phyloP scores from a whole-genome alignment of 2,329 filamentous ascomycete species.

The Orbilia oligospora region DNA sequence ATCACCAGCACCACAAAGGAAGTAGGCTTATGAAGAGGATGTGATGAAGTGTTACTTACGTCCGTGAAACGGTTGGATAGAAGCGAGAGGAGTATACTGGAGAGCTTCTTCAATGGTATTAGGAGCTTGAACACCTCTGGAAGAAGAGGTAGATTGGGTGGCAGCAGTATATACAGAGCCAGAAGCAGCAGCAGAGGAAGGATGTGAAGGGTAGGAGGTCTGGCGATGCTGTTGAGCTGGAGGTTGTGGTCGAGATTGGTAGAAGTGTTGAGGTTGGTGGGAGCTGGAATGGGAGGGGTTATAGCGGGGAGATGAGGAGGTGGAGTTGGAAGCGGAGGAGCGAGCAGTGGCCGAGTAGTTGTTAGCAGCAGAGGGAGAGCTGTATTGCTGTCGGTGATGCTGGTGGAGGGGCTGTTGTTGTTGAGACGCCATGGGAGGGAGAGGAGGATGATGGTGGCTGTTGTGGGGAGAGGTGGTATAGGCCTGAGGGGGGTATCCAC shows the following conservation, averaged over 20 bases:
- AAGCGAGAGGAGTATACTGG: conserved; percentile 85
- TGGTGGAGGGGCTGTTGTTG: conserved; percentile 10
- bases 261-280: conserved; percentile 1
- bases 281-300: conserved; percentile 26
- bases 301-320: conserved; percentile 32
- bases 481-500: conserved; percentile 27
- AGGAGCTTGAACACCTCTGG: conserved; percentile 62
- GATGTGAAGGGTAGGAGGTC: conserved; percentile 1
- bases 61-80: conserved; percentile 82
- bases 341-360: conserved; percentile 4
- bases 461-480: neutral
- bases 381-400: conserved; percentile 13
- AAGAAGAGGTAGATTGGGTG: conserved; percentile 2
- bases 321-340: conserved; percentile 9
- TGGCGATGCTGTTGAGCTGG: conserved; percentile 35
- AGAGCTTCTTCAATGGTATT: conserved; percentile 79
- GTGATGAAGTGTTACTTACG: conserved; percentile 69
- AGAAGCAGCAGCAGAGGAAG: conserved; percentile 15
- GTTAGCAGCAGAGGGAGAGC: conserved; percentile 16
- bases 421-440: conserved; percentile 11
- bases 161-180: conserved; percentile 27
- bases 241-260: conserved; percentile 12
- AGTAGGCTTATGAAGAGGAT: neutral
- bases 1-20: too few relatives aligned
- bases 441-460: neutral